A percentile compares a stretch with the other conserved stretches of the same genome.
Conservation (phyloP, 2,329 filamentous ascomycete species). For the Colletotrichum sp. region DNA sequence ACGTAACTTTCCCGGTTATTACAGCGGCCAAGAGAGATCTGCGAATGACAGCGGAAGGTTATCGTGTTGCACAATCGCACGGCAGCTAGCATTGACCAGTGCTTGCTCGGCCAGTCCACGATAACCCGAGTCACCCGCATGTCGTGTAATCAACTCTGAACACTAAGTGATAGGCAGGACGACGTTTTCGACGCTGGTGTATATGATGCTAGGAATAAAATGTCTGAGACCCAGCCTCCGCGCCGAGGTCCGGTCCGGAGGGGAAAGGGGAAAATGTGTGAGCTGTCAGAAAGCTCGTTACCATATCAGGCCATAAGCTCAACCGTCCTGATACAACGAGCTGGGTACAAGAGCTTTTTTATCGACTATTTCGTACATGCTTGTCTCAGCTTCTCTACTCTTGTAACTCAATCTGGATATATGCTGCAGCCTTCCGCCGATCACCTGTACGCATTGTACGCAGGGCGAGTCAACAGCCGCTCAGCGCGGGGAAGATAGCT, state of each 20-base stretch:
- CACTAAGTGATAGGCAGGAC: background rate
- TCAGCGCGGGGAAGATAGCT: background rate
- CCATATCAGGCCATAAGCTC: background rate
- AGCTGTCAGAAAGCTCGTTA: background rate
- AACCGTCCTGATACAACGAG: background rate
- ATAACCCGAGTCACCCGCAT: background rate
- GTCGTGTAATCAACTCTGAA: background rate
- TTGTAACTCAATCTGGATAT: background rate
- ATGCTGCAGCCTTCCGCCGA: background rate
- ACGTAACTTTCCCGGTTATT: background rate
- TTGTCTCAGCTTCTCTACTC: background rate
- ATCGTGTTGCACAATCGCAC: no score
- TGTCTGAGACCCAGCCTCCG: background rate
- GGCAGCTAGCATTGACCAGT: background rate
- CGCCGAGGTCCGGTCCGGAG: background rate
- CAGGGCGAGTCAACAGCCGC: background rate
- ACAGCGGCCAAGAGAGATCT: background rate
- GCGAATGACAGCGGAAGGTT: background rate
- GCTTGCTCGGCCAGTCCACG: background rate
- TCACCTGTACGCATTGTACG: background rate
- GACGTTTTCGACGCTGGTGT: background rate
- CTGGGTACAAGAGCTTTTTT: background rate
- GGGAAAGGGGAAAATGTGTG: background rate
- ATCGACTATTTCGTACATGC: background rate
- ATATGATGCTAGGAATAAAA: background rate